Base-by-base conservation (phyloP, 345 rosid genomes). In the Sonneratia caseolaris region DNA sequence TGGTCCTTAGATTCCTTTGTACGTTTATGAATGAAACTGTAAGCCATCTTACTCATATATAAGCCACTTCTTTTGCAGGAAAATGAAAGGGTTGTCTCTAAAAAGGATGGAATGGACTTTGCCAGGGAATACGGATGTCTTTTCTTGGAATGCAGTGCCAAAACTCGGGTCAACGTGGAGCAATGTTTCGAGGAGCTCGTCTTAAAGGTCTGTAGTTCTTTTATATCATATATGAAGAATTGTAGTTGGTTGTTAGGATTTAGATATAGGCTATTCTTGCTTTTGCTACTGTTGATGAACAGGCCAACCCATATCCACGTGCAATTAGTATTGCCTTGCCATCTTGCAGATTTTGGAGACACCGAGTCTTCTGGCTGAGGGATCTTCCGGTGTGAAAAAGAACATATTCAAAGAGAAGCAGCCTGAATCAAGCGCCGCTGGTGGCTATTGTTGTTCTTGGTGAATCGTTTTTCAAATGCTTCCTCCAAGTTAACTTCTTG, bases 171-270 rank as follows among this genome's bases (percentile, higher is more conserved):
- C 38, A 95, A 95, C 68, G 99, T 95, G 37, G 89, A 95, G 75
- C 97, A 90, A 66, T 90, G 96, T 80, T 95, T 88, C 32, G 97
- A 95, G 79, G 97, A 95, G 86, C 97, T 95, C 73, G 99, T 88
- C 81, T 76, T 87, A 53, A 92, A 92, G 99, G 99, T 88, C 69
- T 18, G 69, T 37, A 18, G n/a, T 37, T 55, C 53, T 53, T 53
- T 47, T 9, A 7, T 42, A 42, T 42, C 45, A 42, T 42, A 4
- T 1, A 42, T 9, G 2, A 42, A 42, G 45, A 42, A 27, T 9
- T 42, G 45, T 42, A 2, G 45, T 42, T 4, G 45, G 5, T 42
- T 4, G 45, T 42, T 9, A 42, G 45, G 45, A 27, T 27, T 27
- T 27, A 27, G 32, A 27, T 27, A 27, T 27, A 47, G 13, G 16